These are phyloP conservation scores for Phytophthora pistaciae DNA, from an alignment of 352 stramenopile genomes.

Conservation along the genomic window DNA sequence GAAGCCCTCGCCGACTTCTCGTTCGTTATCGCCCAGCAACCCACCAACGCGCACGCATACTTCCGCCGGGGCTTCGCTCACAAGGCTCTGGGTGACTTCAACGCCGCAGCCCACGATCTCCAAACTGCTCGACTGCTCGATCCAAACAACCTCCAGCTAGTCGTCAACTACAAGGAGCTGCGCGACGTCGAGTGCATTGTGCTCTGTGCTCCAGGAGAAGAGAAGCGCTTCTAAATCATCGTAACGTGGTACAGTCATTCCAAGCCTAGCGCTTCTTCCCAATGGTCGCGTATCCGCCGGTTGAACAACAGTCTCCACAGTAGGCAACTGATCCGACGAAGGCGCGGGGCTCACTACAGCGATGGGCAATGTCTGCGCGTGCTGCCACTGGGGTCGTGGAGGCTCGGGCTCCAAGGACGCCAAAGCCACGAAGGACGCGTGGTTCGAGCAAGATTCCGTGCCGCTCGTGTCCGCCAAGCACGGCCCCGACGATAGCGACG, in stretches of 20 bases:
- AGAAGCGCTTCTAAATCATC: constrained; percentile 48
- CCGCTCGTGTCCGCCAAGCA: constrained; percentile 63
- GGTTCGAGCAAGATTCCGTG: constrained; percentile 74
- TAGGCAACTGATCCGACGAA: not conserved
- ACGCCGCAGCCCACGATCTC: constrained; percentile 70
- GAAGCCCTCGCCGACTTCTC: constrained; percentile 82
- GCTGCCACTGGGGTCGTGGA: constrained; percentile 32
- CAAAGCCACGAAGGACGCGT: constrained; percentile 40
- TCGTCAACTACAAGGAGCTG: constrained; percentile 86
- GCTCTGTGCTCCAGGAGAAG: constrained; percentile 69
- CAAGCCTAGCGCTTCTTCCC: not conserved
- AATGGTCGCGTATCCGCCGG: constrained; percentile 37
- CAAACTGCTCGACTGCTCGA: constrained; percentile 74
- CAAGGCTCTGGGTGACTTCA: constrained; percentile 68
- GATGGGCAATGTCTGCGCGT: constrained; percentile 43
- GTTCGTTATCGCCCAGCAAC: constrained; percentile 72
- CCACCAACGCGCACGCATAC: constrained; percentile 84
- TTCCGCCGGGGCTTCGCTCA: constrained; percentile 84
- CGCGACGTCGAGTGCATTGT: constrained; percentile 77
- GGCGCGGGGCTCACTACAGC: constrained; percentile 1
- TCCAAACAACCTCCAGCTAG: constrained; percentile 70
- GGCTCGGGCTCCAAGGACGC: constrained; percentile 1
- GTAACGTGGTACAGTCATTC: not conserved
- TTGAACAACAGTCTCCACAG: not conserved
- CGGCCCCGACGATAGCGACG: constrained; percentile 45